These are phyloP conservation scores for Sporothrix protearum DNA, from an alignment of 2,329 filamentous ascomycete genomes.

Conservation along the genomic window DNA sequence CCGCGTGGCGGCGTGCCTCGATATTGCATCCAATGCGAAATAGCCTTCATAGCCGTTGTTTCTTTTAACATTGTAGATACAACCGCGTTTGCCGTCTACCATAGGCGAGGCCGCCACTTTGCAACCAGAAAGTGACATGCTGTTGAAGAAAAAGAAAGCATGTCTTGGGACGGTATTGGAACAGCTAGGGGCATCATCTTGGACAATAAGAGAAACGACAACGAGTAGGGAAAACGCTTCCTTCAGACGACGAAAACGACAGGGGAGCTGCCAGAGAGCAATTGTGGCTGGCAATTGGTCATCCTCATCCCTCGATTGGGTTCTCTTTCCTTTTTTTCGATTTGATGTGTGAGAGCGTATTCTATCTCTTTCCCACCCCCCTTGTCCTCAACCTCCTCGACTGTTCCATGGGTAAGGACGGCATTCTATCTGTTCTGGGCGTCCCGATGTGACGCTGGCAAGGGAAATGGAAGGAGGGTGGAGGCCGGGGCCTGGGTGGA, in stretches of 20 bases:
- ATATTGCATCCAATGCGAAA: conserved; percentile 2
- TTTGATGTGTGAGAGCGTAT: not conserved
- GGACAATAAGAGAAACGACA: not conserved
- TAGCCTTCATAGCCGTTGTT: not conserved
- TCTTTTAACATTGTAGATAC: not conserved
- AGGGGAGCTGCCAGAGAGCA: not conserved
- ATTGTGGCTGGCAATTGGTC: not conserved
- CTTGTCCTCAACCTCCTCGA: not conserved
- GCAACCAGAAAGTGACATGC: not conserved
- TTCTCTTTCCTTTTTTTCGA: not conserved
- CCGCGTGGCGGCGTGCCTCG: not conserved
- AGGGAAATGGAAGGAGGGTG: not conserved
- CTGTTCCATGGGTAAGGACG: not conserved
- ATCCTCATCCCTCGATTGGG: not conserved
- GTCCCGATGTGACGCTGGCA: conserved; percentile 12
- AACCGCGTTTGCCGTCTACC: not conserved
- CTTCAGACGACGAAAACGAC: too few relatives aligned
- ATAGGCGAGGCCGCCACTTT: too few relatives aligned
- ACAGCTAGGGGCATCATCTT: not conserved
- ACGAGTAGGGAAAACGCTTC: too few relatives aligned
- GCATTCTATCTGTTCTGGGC: conserved; percentile 19
- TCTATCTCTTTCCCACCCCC: not conserved
- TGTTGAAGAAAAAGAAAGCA: not conserved
- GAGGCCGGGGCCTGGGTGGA: not conserved
- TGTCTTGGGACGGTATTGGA: not conserved